phyloP scores from a whole-genome alignment of 768 basidiomycete species.

The Cystofilobasidium macerans region DNA sequence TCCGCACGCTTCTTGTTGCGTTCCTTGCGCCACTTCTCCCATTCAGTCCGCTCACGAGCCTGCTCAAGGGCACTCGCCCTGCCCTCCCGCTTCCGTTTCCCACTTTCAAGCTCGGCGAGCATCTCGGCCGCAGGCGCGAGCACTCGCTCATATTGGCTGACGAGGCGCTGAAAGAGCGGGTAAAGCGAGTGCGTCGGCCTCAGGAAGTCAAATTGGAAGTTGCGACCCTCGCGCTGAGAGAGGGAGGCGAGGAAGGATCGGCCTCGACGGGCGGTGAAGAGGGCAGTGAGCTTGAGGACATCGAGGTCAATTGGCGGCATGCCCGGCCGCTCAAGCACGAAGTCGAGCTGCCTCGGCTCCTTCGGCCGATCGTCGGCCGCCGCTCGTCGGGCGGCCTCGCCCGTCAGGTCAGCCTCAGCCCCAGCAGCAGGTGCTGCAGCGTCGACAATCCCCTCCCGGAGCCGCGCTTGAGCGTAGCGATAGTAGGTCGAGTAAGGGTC shows the following conservation, averaged over 20 bases:
- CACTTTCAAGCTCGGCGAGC: slow-evolving; percentile 52
- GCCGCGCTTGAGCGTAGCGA: slow-evolving; percentile 45
- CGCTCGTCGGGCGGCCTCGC: slow-evolving; percentile 28
- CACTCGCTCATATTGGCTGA: slow-evolving; percentile 89
- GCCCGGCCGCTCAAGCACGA: slow-evolving; percentile 21
- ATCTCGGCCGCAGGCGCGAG: slow-evolving; percentile 68
- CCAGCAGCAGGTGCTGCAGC: slow-evolving; percentile 40
- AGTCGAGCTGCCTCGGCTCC: slow-evolving; percentile 24
- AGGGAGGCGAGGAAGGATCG: slow-evolving; percentile 72
- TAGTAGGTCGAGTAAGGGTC: slow-evolving; percentile 99
- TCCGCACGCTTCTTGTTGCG: slow-evolving; percentile 63
- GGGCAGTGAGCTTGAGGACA: slow-evolving; percentile 87
- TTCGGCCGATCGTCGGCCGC: slow-evolving; percentile 61
- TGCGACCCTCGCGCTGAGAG: slow-evolving; percentile 77
- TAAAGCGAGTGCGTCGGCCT: slow-evolving; percentile 92
- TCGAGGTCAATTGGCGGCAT: slow-evolving; percentile 89
- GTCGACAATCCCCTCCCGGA: slow-evolving; percentile 44
- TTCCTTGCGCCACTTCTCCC: slow-evolving; percentile 73
- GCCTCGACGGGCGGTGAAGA: slow-evolving; percentile 88
- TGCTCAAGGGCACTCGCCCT: slow-evolving; percentile 69
- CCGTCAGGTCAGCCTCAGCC: slow-evolving; percentile 1
- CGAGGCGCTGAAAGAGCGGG: slow-evolving; percentile 90
- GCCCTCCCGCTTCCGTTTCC: slow-evolving; percentile 43
- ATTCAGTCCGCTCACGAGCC: slow-evolving; percentile 67
- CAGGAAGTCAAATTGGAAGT: slow-evolving; percentile 96